These are phyloP conservation scores for Argentina anserina DNA, from an alignment of 306 rosid genomes.

Conservation along the genomic window DNA sequence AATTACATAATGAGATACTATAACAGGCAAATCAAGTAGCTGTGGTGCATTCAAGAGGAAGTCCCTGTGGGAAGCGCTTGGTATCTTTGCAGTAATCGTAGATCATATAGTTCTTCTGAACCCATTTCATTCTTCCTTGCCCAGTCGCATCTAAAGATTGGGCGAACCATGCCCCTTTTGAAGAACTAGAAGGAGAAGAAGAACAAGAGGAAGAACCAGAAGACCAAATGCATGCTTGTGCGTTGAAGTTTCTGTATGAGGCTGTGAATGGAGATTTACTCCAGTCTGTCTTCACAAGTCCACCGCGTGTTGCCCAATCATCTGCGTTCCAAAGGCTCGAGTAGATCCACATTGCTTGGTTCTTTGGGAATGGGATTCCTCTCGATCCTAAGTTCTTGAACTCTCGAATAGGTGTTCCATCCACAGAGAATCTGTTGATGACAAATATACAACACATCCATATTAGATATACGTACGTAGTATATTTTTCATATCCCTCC, in stretches of 20 bases:
- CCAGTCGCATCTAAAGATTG: conserved; percentile 1
- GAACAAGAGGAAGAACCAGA: conserved; percentile 13
- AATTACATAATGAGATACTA: not conserved
- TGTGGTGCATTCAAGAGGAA: conserved; percentile 8
- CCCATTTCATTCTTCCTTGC: conserved; percentile 6
- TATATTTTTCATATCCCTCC: too few species aligned
- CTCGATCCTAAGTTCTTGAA: conserved; percentile 59
- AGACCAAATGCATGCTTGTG: conserved; percentile 22
- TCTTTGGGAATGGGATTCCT: conserved; percentile 45
- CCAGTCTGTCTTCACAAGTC: conserved; percentile 62
- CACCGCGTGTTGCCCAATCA: conserved; percentile 69
- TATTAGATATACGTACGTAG: not conserved
- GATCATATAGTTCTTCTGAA: conserved; percentile 20
- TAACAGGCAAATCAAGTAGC: not conserved
- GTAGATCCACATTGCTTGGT: conserved; percentile 54
- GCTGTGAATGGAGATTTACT: conserved; percentile 64
- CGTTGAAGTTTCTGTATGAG: conserved; percentile 25
- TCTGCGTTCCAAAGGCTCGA: conserved; percentile 61
- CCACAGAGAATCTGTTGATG: conserved; percentile 43
- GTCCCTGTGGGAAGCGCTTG: conserved; percentile 18
- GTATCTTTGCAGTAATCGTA: conserved; percentile 18
- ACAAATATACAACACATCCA: not conserved
- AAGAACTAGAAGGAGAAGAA: not conserved
- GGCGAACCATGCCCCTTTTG: not conserved
- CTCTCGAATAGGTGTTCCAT: conserved; percentile 60